phyloP scores from a whole-genome alignment of 148 eudicot genomes.

The Dysphania ambrosioides region DNA sequence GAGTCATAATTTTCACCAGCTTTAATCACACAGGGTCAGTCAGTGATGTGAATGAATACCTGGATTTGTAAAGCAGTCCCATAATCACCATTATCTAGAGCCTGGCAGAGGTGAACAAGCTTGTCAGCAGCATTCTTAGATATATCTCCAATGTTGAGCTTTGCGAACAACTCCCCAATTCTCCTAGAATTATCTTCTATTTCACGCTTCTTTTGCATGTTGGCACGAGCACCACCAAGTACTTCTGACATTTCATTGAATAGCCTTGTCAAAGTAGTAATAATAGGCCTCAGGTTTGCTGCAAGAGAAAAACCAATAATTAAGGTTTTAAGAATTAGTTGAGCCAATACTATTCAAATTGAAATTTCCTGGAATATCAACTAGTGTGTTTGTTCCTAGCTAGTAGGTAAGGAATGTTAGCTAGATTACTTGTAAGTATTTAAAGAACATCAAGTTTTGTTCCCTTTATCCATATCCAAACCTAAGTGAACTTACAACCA shows the following conservation, averaged over 20 bases:
- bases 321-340: not conserved
- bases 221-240: slow-evolving; percentile 79
- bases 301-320: slow-evolving; percentile 27
- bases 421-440: not conserved
- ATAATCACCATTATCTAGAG: slow-evolving; percentile 75
- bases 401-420: not conserved
- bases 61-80: slow-evolving; percentile 83
- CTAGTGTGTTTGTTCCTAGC: not conserved
- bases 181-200: slow-evolving; percentile 90
- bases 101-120: slow-evolving; percentile 87
- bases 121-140: slow-evolving; percentile 85
- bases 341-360: not conserved
- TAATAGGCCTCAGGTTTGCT: slow-evolving; percentile 80
- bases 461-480: not conserved
- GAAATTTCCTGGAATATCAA: not conserved
- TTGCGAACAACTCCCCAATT: slow-evolving; percentile 74
- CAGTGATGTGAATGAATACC: slow-evolving; percentile 35
- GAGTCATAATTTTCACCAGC: not conserved
- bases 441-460: not conserved
- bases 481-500: not conserved
- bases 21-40: not conserved
- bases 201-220: slow-evolving; percentile 72
- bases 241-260: slow-evolving; percentile 84
- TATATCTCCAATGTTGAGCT: slow-evolving; percentile 80
- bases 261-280: slow-evolving; percentile 75